Evolutionary conservation across 768 basidiomycete species (phyloP).

Genomic region (Suillus plorans): DNA sequence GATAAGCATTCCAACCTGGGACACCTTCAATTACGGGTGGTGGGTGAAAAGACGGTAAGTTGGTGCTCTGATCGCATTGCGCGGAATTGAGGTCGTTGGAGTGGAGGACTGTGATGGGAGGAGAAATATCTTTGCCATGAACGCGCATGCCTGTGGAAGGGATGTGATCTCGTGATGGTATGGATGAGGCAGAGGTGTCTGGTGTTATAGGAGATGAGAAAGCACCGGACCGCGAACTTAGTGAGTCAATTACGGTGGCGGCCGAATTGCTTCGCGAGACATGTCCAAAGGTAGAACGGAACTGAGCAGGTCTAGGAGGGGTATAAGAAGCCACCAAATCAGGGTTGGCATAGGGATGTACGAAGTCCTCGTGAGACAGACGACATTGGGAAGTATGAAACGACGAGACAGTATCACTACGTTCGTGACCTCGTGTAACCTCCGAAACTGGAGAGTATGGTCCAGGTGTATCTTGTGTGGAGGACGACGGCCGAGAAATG

Average conservation of each 20-base stretch:
- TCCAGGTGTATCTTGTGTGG: conserved; percentile 5
- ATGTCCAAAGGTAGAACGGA: conserved; percentile 29
- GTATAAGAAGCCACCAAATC: conserved; percentile 50
- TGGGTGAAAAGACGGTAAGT: conserved; percentile 34
- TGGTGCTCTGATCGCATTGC: conserved; percentile 28
- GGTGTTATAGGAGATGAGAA: conserved; percentile 34
- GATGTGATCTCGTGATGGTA: conserved; percentile 17
- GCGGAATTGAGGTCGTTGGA: conserved; percentile 25
- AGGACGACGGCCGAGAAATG: not conserved
- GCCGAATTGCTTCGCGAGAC: conserved; percentile 51
- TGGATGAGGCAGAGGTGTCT: conserved; percentile 33
- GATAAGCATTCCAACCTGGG: conserved; percentile 52
- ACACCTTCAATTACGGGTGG: conserved; percentile 30
- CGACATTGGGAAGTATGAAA: conserved; percentile 36
- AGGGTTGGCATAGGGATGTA: conserved; percentile 83
- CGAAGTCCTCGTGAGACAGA: conserved; percentile 31
- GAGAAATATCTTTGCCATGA: conserved; percentile 55
- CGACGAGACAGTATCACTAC: conserved; percentile 17
- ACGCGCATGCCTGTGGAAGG: conserved; percentile 20
- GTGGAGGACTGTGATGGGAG: conserved; percentile 46
- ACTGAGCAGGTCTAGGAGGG: conserved; percentile 29
- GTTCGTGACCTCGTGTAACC: conserved; percentile 11
- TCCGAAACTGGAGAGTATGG: conserved; percentile 17
- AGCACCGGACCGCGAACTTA: conserved; percentile 37
- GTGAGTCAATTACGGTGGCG: conserved; percentile 48